Base-by-base conservation (phyloP, 495 filamentous ascomycete genomes). In the Aspergillus heteromorphus region DNA sequence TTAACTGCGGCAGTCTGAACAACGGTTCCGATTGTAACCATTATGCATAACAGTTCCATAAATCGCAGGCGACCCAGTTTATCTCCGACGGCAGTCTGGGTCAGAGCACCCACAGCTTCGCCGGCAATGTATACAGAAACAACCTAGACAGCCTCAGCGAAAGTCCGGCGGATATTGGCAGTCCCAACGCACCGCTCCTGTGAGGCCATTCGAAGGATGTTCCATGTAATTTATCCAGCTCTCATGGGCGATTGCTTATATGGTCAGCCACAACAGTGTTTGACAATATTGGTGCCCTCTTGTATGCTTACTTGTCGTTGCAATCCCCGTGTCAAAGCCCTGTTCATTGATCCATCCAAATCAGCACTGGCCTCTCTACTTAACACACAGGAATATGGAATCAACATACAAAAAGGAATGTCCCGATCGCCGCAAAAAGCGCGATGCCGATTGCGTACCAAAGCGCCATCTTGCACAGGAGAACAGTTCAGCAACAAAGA, bases 121-220 rank as follows among this genome's bases (percentile, higher is more conserved):
- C 81, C 81, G 10, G 81, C 81, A 52, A 83, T 83, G 54, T 84
- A 83, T 16, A 82, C 77, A n/a, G 80, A 72, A 14, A 81, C 79
- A 7, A 81, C 75, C 74, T 78, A 47, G 20, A 25, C 18, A 7
- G 43, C 30, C 13, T 60, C 45, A 57, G 25, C 18, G 11, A 19
- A 30, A 14, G 13, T 8, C 23, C 5, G 18, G 2, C 9, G 14
- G 21, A 6, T 18, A 31, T 51, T 2, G 1, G 0, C 19, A 23
- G n/a, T 18, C 0, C 36, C 2, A 29, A 68, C 70, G 30, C 61
- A 81, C 79, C n/a, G 81, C 79, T 55, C 81, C 81, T n/a, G 77
- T 81, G 6, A 82, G 60, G 0, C 69, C 79, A 54, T 76, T 68
- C 16, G 77, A 79, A 7, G 81, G 81, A 40, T 78, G 57, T 30